Evolutionary conservation across 2,329 filamentous ascomycete species (phyloP).

Genomic region (Cladophialophora yegresii): DNA sequence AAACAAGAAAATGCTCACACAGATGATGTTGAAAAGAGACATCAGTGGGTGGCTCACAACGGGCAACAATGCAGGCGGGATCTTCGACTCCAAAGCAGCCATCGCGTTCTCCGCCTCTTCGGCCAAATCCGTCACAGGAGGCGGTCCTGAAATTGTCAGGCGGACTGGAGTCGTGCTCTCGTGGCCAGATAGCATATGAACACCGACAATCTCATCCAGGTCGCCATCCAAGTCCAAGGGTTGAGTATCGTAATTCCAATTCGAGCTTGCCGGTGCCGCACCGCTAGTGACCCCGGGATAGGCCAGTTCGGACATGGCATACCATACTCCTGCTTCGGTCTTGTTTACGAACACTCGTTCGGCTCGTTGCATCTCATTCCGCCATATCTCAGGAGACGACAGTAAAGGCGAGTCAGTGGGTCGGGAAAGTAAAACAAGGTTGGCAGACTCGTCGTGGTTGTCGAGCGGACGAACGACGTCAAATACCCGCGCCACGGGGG

Average conservation of each 20-base stretch:
- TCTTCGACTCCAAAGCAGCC: constrained; percentile 23
- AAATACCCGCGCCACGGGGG: constrained; percentile 83
- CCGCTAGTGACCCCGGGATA: constrained; percentile 83
- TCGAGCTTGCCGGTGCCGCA: constrained; percentile 53
- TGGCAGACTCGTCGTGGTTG: constrained; percentile 62
- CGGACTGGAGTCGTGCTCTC: constrained; percentile 55
- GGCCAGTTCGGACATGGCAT: constrained; percentile 80
- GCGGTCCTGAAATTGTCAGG: constrained; percentile 34
- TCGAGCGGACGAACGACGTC: constrained; percentile 77
- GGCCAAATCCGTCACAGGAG: constrained; percentile 26
- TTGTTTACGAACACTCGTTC: constrained; percentile 81
- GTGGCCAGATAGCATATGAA: constrained; percentile 63
- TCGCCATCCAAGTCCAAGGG: constrained; percentile 31
- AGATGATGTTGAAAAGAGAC: constrained; percentile 29
- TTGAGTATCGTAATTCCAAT: constrained; percentile 32
- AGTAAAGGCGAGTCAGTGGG: constrained; percentile 64
- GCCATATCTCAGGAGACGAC: constrained; percentile 24
- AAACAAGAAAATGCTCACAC: constrained; percentile 26
- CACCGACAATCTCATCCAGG: constrained; percentile 61
- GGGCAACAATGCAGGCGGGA: constrained; percentile 26
- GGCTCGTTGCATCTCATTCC: constrained; percentile 52
- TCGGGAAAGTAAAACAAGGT: constrained; percentile 83
- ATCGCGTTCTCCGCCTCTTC: constrained; percentile 31
- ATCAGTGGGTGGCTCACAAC: constrained; percentile 25
- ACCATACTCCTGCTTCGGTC: constrained; percentile 86